A percentile compares a stretch with the other conserved stretches of the same genome.
Conservation (phyloP, 1,284 basidiomycete genomes). For the Boletus austroedulis region DNA sequence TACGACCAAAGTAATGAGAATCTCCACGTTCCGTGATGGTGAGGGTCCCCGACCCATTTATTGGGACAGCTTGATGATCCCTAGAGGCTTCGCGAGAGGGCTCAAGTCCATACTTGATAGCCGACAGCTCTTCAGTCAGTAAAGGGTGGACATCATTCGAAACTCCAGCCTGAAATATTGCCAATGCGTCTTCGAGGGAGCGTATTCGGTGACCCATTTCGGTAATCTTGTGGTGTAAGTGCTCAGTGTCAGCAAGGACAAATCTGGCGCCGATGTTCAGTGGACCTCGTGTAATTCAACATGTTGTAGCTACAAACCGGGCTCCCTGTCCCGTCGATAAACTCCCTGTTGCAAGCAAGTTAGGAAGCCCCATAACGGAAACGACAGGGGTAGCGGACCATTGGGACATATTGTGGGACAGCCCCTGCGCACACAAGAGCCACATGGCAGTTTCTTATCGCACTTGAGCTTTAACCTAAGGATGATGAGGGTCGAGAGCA, state of each 20-base stretch:
- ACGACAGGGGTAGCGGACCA: conserved; percentile 24
- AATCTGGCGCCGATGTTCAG: conserved; percentile 41
- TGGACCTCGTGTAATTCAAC: neutral
- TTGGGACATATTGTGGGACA: conserved; percentile 57
- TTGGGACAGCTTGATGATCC: conserved; percentile 34
- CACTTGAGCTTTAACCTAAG: conserved; percentile 67
- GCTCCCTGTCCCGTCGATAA: conserved; percentile 59
- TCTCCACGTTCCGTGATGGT: conserved; percentile 60
- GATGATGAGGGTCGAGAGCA: conserved; percentile 2
- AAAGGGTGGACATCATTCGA: conserved; percentile 64
- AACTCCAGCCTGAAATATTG: conserved; percentile 57
- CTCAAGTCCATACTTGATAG: conserved; percentile 58
- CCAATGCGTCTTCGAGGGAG: conserved; percentile 65
- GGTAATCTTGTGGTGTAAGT: conserved; percentile 63
- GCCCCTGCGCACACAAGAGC: conserved; percentile 44
- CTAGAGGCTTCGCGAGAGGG: conserved; percentile 24
- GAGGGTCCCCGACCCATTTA: conserved; percentile 55
- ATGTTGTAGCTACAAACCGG: conserved; percentile 36
- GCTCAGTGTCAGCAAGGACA: conserved; percentile 67
- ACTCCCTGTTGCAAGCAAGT: conserved; percentile 35
- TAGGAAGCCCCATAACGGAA: neutral
- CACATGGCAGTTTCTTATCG: conserved; percentile 59
- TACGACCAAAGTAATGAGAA: conserved; percentile 68
- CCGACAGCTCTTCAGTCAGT: conserved; percentile 57
- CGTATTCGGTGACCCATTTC: conserved; percentile 74